Evolutionary conservation across 345 rosid species (phyloP).

Genomic region (Kernera saxatilis): DNA sequence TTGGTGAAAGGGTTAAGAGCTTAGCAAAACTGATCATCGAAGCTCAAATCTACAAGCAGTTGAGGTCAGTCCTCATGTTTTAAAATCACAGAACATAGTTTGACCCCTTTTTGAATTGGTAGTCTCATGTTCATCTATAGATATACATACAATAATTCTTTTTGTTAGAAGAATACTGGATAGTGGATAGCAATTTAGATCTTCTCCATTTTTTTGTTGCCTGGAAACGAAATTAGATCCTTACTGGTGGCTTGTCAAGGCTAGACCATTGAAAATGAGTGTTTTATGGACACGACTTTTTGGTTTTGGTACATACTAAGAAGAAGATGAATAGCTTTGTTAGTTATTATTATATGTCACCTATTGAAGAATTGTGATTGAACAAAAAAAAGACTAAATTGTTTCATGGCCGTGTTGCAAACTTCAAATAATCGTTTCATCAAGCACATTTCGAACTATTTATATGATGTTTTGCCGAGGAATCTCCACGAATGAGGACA

Average conservation of each 20-base stretch:
- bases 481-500: background rate
- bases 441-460: background rate
- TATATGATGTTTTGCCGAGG: background rate
- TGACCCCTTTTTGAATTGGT: background rate
- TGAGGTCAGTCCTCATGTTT: slow-evolving; percentile 1
- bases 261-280: background rate
- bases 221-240: background rate
- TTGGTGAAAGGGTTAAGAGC: no score
- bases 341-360: background rate
- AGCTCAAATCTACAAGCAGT: background rate
- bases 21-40: no score
- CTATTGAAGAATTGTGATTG: background rate
- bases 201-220: background rate
- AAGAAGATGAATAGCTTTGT: background rate
- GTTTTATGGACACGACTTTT: background rate
- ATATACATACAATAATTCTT: background rate
- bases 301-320: background rate
- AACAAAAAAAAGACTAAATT: background rate
- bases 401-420: background rate
- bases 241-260: background rate
- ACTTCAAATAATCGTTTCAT: background rate
- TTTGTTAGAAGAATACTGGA: background rate
- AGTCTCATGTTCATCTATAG: background rate
- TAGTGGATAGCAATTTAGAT: background rate
- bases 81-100: background rate